Conservation (phyloP, 2,329 filamentous ascomycete genomes). For the Fonsecaea erecta region DNA sequence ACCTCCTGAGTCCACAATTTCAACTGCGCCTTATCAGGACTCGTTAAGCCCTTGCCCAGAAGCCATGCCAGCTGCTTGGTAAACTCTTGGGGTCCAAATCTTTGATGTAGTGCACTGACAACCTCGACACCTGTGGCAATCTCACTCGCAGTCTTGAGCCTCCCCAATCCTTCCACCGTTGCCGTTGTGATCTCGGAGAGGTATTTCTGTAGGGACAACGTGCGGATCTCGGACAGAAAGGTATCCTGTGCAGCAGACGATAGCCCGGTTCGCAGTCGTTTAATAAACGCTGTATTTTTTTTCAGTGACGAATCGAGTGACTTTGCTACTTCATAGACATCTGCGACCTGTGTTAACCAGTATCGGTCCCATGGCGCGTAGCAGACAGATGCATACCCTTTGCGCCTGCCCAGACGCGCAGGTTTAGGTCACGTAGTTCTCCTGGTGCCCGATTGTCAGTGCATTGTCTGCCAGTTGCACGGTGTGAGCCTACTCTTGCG, state of each 20-base stretch:
- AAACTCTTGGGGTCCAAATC: constrained; percentile 88
- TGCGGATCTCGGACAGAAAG: constrained; percentile 87
- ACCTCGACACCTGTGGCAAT: constrained; percentile 91
- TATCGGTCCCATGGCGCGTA: not conserved
- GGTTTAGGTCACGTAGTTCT: constrained; percentile 87
- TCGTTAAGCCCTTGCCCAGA: constrained; percentile 85
- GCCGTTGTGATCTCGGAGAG: constrained; percentile 95
- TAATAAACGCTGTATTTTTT: constrained; percentile 98
- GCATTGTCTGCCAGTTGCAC: not conserved
- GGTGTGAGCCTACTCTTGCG: constrained; percentile 51
- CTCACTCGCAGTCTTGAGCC: constrained; percentile 88
- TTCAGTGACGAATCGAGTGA: constrained; percentile 93
- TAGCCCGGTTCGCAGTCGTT: constrained; percentile 88
- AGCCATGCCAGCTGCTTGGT: constrained; percentile 92
- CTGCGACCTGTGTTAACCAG: constrained; percentile 52
- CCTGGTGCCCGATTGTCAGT: constrained; percentile 58
- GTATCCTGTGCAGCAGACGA: constrained; percentile 77
- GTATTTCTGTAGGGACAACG: constrained; percentile 92
- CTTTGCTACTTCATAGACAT: constrained; percentile 75
- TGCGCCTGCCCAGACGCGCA: constrained; percentile 85
- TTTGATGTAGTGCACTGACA: constrained; percentile 91
- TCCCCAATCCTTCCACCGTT: constrained; percentile 91
- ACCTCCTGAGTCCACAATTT: constrained; percentile 80
- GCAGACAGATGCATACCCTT: constrained; percentile 63
- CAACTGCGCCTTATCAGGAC: constrained; percentile 81